Base-by-base conservation (phyloP, 1,139 yeast species). In the Yamadazyma diddensiae region DNA sequence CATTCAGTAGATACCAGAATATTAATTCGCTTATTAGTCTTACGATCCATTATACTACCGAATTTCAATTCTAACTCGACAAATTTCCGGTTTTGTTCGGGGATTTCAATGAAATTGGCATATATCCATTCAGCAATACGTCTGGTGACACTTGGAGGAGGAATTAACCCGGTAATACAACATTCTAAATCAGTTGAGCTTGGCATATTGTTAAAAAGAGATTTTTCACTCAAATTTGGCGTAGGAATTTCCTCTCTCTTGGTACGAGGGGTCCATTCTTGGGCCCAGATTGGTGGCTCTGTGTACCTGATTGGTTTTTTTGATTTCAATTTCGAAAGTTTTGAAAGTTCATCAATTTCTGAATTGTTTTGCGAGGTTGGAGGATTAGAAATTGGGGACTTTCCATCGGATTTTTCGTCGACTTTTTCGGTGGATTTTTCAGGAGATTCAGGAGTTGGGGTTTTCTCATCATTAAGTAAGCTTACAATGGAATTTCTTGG, bases 81-180 rank as follows among this genome's bases (percentile, higher is more conserved):
- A 48, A 66, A 68, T 36, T 74, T 71, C 24, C 86, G 67, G 42
- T 77, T 73, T 17, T 71, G 74, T 10, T 74, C 77, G 13, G 74
- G 75, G 29, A 86, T 68, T 23, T 82, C 80, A 27, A 71, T 69
- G 35, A 87, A 69, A 42, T 84, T 82, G 18, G 94, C 90, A 65
- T 82, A 88, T 5, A 88, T 71, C 97, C 97, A 88, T 47, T 83
- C 87, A 11, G 94, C 85, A 5, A 88, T 78, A 24, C 86, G 77
- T 47, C 92, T 73, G 3, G 92, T 83, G 32, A 86, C 66, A 46
- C 87, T 92, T 45, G 86, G 87, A 31, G 85, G 82, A 1, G 97
- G 97, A 17, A 82, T 75, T 2, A 79, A 66, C 8, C 87, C 87
- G 1, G 87, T 75, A 15, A 86, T 70, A 18, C 84, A 78, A 36